Percentiles rank a stretch among this genome's conserved stretches.
These are phyloP conservation scores for Oryza meridionalis DNA, from an alignment of 176 grass and related monocot genomes.

Conservation along the genomic window DNA sequence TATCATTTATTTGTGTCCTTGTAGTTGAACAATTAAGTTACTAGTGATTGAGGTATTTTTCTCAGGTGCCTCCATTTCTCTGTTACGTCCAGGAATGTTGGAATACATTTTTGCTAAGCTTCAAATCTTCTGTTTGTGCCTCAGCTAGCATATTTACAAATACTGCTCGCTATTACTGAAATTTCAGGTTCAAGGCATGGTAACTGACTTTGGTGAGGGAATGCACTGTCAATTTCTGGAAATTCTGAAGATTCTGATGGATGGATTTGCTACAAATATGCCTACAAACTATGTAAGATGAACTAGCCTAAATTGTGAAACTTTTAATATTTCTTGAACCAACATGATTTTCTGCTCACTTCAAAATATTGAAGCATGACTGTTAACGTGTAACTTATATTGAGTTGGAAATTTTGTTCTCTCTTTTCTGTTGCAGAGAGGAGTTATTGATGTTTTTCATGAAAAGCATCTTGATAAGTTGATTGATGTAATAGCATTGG, in stretches of 20 bases:
- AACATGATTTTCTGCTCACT: constrained; percentile 23
- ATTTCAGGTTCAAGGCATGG: constrained; percentile 81
- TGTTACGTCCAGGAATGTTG: neutral
- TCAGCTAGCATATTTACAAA: constrained; percentile 30
- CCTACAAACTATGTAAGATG: constrained; percentile 44
- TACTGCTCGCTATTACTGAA: constrained; percentile 30
- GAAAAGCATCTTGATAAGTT: constrained; percentile 74
- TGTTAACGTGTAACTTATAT: constrained; percentile 23
- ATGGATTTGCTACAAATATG: constrained; percentile 37
- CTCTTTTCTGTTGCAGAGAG: constrained; percentile 59
- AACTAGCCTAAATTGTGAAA: neutral
- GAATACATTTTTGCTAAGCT: constrained; percentile 29
- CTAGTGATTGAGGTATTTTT: constrained; percentile 18
- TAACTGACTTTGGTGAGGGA: constrained; percentile 63
- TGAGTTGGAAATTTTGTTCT: constrained; percentile 30
- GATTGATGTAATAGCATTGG: constrained; percentile 71
- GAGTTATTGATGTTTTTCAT: constrained; percentile 64
- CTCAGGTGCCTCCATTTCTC: neutral
- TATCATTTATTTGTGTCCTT: constrained; percentile 27
- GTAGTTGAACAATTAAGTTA: constrained; percentile 43
- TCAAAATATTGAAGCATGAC: constrained; percentile 34
- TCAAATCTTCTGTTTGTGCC: constrained; percentile 15
- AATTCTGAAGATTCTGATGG: constrained; percentile 68
- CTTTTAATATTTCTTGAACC: neutral
- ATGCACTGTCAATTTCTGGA: constrained; percentile 70